Base-by-base conservation (phyloP, 1,284 basidiomycete genomes). In the Somion occarium region DNA sequence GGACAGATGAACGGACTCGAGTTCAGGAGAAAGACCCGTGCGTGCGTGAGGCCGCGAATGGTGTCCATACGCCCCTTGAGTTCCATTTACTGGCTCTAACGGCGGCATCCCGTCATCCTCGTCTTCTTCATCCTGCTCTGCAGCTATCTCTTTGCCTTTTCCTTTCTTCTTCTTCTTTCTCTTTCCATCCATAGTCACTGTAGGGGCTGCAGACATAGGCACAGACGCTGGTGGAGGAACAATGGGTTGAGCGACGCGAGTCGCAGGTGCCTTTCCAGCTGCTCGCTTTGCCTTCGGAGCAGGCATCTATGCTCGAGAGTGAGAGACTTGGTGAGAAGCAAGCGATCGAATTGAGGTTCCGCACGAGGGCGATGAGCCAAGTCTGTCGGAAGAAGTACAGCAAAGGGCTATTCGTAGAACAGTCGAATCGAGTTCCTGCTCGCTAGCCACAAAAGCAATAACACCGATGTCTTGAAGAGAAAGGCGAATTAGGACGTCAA, bases 101-200 rank as follows among this genome's bases (percentile, higher is more conserved):
- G 61, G 56, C 43, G 57, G 64, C 47, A 66, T 51, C 38, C n/a
- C n/a, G n/a, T 61, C 67, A 5, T 64, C 59, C 48, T 66, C 66
- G 39, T 61, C 64, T 46, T 67, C 63, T 20, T 67, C 62, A 11
- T 64, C 63, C 9, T 61, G 60, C 7, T 66, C 60, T 5, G 62
- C 57, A 23, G 59, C 63, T 57, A 65, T 70, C 26, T 65, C 70
- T 58, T 77, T 78, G 2, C 67, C 68, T 55, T 73, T 75, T 55
- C 68, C 71, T 65, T 74, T 78, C 66, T 74, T 76, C 60, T 73
- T 73, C 68, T 70, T 75, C 67, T 70, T 76, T 57, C 59, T 62
- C 60, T 63, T 64, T n/a, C 51, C 53, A 27, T 50, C 53, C 42
- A 38, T 37, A 3, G n/a, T n/a, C n/a, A n/a, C n/a, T n/a, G n/a